Evolutionary conservation across 2,329 filamentous ascomycete genomes (phyloP).

Genomic region (Aspergillus fumigatiaffinis): DNA sequence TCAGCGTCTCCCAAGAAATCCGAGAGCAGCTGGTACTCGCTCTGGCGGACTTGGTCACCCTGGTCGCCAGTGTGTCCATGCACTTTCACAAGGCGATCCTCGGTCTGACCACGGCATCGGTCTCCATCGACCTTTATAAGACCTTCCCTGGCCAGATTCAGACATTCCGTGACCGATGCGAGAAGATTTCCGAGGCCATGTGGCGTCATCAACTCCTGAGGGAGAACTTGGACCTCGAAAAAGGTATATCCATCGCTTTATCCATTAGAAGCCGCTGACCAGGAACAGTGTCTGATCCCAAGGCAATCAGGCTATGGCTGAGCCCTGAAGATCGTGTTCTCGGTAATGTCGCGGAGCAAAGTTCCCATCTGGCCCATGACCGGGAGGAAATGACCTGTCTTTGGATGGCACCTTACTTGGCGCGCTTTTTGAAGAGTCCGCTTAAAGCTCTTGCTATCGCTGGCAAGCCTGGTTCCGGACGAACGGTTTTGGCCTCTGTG

Average conservation of each 20-base stretch:
- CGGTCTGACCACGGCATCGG: constrained; percentile 18
- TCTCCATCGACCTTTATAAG: constrained; percentile 37
- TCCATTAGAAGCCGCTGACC: not conserved
- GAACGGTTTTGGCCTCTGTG: constrained; percentile 37
- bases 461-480: constrained; percentile 37
- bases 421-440: constrained; percentile 46
- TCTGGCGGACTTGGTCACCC: constrained; percentile 33
- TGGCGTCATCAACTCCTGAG: constrained; percentile 37
- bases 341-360: constrained; percentile 41
- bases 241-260: constrained; percentile 16
- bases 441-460: constrained; percentile 45
- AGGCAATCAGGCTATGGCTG: constrained; percentile 36
- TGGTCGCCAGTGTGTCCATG: constrained; percentile 30
- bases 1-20: constrained; percentile 44
- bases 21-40: constrained; percentile 44
- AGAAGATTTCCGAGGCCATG: constrained; percentile 36
- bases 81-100: constrained; percentile 34
- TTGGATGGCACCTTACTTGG: constrained; percentile 50
- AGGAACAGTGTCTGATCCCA: constrained; percentile 26
- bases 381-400: constrained; percentile 52
- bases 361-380: constrained; percentile 37
- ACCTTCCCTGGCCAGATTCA: constrained; percentile 36
- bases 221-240: constrained; percentile 29
- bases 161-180: constrained; percentile 33
- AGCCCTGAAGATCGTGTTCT: constrained; percentile 46